Base-by-base conservation (phyloP, 2,329 filamentous ascomycete genomes). In the Neodidymelliopsis sp. region DNA sequence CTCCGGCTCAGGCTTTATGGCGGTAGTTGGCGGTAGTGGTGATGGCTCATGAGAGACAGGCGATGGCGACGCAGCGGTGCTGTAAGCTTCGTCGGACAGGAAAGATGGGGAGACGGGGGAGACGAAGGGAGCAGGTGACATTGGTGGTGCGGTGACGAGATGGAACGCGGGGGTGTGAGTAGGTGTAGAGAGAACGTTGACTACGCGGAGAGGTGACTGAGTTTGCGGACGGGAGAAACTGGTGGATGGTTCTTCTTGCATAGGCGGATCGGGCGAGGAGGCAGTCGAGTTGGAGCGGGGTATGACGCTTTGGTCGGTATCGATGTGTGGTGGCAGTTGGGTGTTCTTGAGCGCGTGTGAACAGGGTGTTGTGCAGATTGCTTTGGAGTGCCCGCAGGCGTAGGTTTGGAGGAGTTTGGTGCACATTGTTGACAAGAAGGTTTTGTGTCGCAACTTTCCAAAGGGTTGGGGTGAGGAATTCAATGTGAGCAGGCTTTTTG, bases 361-460 rank as follows among this genome's bases (percentile, higher is more conserved):
- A 31, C 67, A 70, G 12, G 63, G 60, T 4, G 66, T 70, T 12
- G 54, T 64, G 51, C 60, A 67, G 41, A 68, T 55, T 6, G 38
- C 38, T 20, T 63, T 65, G 9, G 36, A 45, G 59, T 65, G 59
- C 19, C 50, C 41, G 49, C 69, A 71, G 43, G 54, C 54, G 49
- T 62, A 64, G 36, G 57, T 30, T 49, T 70, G 62, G 40, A 63
- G 12, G 19, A 67, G 58, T 23, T 60, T 57, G 23, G 60, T 44
- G 48, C 66, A 70, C 66, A 67, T 69, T 8, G 29, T 28, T 18
- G 36, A n/a, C n/a, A n/a, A n/a, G n/a, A n/a, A n/a, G n/a, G n/a
- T n/a, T n/a, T n/a, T n/a, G n/a, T n/a, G n/a, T n/a, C n/a, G n/a
- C n/a, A n/a, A n/a, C n/a, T n/a, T n/a, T n/a, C n/a, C n/a, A 5